Evolutionary conservation across 1,284 basidiomycete species (phyloP), one percentile per base, ranked within the genome.

Genomic region (Ceratobasidium sp.): DNA sequence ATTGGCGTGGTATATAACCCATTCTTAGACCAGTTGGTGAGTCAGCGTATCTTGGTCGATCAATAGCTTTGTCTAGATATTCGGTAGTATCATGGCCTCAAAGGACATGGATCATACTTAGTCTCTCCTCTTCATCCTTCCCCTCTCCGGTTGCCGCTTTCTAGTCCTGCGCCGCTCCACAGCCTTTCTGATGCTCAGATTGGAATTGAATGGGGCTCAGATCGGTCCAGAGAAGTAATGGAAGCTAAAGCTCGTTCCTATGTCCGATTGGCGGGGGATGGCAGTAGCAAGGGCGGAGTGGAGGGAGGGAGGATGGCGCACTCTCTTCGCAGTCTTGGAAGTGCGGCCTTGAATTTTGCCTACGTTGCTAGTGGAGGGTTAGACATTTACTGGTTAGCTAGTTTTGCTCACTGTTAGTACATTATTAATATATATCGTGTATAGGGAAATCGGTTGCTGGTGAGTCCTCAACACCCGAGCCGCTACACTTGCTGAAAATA

Each of bases 1-100:
- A 85, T 98, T 23, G 97, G 95, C 0, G 93, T 97, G 59, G 89
- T 96, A 75, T 96, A 90, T 84, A 97, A 97, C 79, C 96, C 96
- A 0, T 96, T 96, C 85, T 85, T 96, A 72, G 88, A 94, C 77
- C 88, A 92, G 75, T 84, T 94, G 58, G 90, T 90, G 74, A 74
- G 84, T 36, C n/a, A 23, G n/a, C 32, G 18, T 14, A 12, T 18
- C 5, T 5, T n/a, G 34, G 28, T 64, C 43, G 52, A 26, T 41
- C 28, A 23, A 30, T 36, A 34, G 55, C 10, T 46, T 21, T 50
- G 34, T 53, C 12, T 26, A 3, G 32, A 14, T n/a, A 3, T 45
- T 9, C 12, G 10, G 43, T 72, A 93, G 86, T 98, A 95, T 83
- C 91, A 89, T 26, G 96, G 88, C 1, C 83, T 91, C 48, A 87